Base-by-base conservation (phyloP, 2,329 filamentous ascomycete species). In the Cylindrodendrum hubeiense region DNA sequence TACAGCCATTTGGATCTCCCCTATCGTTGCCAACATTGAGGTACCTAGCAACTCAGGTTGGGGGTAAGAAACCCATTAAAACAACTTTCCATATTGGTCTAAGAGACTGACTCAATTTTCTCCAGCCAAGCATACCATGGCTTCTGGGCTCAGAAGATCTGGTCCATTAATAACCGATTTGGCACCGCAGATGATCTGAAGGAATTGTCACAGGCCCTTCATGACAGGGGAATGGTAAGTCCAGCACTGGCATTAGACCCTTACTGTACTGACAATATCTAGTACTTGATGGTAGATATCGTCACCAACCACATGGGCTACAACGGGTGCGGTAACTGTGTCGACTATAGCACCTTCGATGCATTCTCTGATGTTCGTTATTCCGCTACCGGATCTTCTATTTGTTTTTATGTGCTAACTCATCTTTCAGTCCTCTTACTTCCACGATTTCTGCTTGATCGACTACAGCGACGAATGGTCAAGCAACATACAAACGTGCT, bases 231-330 rank as follows among this genome's bases (percentile, higher is more conserved):
- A 30, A 68, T 68, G 66, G 66, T 68, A 63, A 21, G 33, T 39
- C 5, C 30, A 26, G 2, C 4, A 21, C 6, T 3, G 1, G 17
- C 3, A 9, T 10, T 3, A 21, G 2, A 34, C 12, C 13, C 7
- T 12, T 15, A 3, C 3, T 8, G 19, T 44, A 6, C 61, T 65
- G 24, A 65, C 13, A 7, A 2, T 19, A 15, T 17, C 9, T 4
- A 68, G 66, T 68, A 66, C 21, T 41, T 68, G 0, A 68, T 68
- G 63, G 66, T 68, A 6, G 66, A 68, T 39, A 55, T 68, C 46
- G 66, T 68, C 22, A 66, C 66, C 1, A 68, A 68, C 47, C 66
- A 68, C 39, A 66, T 68, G 63, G 66, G 66, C 10, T 68, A 66
- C 58, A 17, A 54, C 10, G 66, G 66, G 12, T 68, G 66, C 12